Evolutionary conservation across 352 stramenopile species (phyloP).

Genomic region (Blastocystis sp.): DNA sequence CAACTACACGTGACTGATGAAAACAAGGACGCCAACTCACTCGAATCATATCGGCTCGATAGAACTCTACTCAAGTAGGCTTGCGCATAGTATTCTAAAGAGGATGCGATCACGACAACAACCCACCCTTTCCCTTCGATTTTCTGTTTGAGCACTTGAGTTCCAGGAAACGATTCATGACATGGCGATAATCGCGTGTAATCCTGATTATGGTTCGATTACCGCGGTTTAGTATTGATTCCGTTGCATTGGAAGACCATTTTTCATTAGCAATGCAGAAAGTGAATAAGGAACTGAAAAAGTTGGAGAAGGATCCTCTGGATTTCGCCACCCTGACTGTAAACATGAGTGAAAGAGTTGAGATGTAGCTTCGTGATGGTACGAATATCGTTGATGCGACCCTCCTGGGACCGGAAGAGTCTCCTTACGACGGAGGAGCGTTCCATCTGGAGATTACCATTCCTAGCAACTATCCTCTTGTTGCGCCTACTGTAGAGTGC

Average conservation of each 20-base stretch:
- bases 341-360: not conserved
- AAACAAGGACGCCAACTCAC: not conserved
- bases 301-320: constrained; percentile 54
- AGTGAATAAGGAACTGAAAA: constrained; percentile 42
- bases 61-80: not conserved
- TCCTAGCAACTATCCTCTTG: constrained; percentile 52
- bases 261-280: constrained; percentile 14
- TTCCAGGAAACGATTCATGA: not conserved
- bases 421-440: constrained; percentile 53
- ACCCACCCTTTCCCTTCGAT: not conserved
- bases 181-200: not conserved
- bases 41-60: not conserved
- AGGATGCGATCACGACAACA: not conserved
- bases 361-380: constrained; percentile 40
- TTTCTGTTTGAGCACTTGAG: not conserved
- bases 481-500: not conserved
- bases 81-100: not conserved
- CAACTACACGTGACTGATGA: not conserved
- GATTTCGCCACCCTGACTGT: constrained; percentile 54
- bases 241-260: too few species aligned
- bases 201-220: not conserved
- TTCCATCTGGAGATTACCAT: constrained; percentile 56
- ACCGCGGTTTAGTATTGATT: not conserved
- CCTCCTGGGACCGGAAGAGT: constrained; percentile 38
- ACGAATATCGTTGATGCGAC: constrained; percentile 38